Base-by-base conservation (phyloP, 2,329 filamentous ascomycete species). In the Penicillium concentricum region DNA sequence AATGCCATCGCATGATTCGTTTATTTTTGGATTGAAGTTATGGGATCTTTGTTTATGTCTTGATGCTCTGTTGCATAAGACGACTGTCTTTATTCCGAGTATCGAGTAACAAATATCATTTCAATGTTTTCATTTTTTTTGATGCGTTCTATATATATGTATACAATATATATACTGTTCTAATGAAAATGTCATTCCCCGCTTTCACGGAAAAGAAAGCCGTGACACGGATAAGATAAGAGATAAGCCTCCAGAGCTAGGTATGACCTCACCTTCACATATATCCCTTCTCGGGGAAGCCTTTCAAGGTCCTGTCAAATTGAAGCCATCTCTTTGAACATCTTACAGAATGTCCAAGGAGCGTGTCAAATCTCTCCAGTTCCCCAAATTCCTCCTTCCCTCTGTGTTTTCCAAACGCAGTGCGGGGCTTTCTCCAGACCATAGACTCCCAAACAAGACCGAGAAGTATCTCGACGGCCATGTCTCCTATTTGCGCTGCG, bases 401-500 rank as follows among this genome's bases (percentile, higher is more conserved):
- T 67, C 78, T 5, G 74, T 79, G 13, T 82, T 59, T 82, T 68
- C 78, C 43, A 65, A 58, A 34, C 58, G 50, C 13, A 53, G 54
- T 48, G 59, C 52, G 58, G 58, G 61, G 57, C 41, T 26, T 41
- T 52, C 60, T 48, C 22, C 44, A 53, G 16, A 59, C 53, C 50
- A 47, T 55, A 34, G 24, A 20, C 44, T 44, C 44, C 44, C 51
- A 54, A 48, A 24, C 26, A 39, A 28, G 22, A 47, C 56, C n/a
- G 52, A 62, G 20, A 68, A 68, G 56, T 81, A 76, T 65, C 74
- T 83, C 16, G 60, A 71, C 48, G 76, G 75, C 55, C 76, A 82
- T 64, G 72, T 75, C 47, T 84, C 84, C 3, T 81, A 82, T 68
- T 78, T 87, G 24, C 81, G 80, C 63, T 87, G 85, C 71, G 77